Percentiles rank a stretch among this genome's conserved stretches.
phyloP scores from a whole-genome alignment of 2,329 filamentous ascomycete genomes.

The Sclerotinia nivalis region DNA sequence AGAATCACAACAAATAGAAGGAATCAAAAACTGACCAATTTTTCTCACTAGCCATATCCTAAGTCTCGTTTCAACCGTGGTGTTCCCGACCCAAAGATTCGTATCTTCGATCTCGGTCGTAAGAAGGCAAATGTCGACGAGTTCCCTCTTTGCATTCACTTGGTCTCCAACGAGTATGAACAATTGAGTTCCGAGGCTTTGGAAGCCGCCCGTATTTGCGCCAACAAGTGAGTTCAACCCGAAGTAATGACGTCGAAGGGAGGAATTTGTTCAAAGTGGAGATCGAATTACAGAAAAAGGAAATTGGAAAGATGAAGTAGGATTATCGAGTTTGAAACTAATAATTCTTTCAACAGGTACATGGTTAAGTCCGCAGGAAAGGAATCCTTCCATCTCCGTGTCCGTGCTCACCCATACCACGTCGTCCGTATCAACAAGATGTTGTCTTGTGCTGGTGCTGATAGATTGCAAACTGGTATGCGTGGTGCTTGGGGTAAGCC shows the following conservation, averaged over 20 bases:
- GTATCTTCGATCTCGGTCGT: slow-evolving; percentile 97
- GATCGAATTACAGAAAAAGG: background rate
- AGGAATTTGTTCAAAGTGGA: slow-evolving; percentile 17
- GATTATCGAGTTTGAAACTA: slow-evolving; percentile 18
- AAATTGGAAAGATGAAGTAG: slow-evolving; percentile 10
- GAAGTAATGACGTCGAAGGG: slow-evolving; percentile 1
- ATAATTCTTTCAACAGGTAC: slow-evolving; percentile 45
- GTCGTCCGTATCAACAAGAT: slow-evolving; percentile 99
- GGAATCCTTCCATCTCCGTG: slow-evolving; percentile 72
- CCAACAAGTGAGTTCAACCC: slow-evolving; percentile 77
- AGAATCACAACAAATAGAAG: background rate
- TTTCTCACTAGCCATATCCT: slow-evolving; percentile 74
- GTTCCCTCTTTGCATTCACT: slow-evolving; percentile 98
- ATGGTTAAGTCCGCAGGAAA: slow-evolving; percentile 71
- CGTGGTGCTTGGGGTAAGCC: slow-evolving; percentile 99
- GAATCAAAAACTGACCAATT: slow-evolving; percentile 29
- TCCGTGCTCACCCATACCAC: slow-evolving; percentile 97
- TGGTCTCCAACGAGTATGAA: slow-evolving; percentile 99
- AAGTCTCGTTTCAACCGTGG: slow-evolving; percentile 99
- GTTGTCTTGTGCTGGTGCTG: slow-evolving; percentile 99
- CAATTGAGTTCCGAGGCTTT: slow-evolving; percentile 99
- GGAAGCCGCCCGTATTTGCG: slow-evolving; percentile 99
- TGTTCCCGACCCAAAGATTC: slow-evolving; percentile 81
- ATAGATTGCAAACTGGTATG: slow-evolving; percentile 99
- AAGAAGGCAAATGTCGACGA: slow-evolving; percentile 99